Evolutionary conservation across 257 asterid genomes (phyloP).

Genomic region (Solanum gracilifrons): DNA sequence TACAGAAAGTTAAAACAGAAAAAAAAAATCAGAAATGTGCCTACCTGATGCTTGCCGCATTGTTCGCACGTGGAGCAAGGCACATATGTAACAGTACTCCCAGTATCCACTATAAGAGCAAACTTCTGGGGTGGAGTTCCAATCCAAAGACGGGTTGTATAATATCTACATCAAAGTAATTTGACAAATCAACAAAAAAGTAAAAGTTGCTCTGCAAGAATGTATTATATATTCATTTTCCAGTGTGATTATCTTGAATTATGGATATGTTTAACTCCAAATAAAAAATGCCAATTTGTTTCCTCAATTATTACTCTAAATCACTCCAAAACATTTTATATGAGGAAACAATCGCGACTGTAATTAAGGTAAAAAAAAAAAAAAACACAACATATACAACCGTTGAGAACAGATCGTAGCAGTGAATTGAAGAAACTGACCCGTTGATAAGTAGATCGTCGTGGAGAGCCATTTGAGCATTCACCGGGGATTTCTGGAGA

Average conservation of each 20-base stretch:
- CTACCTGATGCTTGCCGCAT: slow-evolving; percentile 92
- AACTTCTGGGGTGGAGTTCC: slow-evolving; percentile 92
- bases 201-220: neutral
- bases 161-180: slow-evolving; percentile 44
- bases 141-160: slow-evolving; percentile 89
- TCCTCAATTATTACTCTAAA: neutral
- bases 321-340: neutral
- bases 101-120: slow-evolving; percentile 92
- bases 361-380: neutral
- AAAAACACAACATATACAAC: neutral
- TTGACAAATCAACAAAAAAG: neutral
- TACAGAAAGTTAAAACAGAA: neutral
- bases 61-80: slow-evolving; percentile 87
- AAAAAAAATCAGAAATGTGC: neutral
- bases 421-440: slow-evolving; percentile 11
- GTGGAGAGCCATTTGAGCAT: slow-evolving; percentile 74
- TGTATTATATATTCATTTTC: neutral
- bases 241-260: neutral
- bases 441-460: slow-evolving; percentile 85
- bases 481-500: slow-evolving; percentile 22
- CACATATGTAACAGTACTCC: slow-evolving; percentile 94
- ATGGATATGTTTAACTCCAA: neutral
- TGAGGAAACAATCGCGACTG: neutral
- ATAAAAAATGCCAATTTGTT: neutral
- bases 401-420: neutral